These are phyloP conservation scores for Salix purpurea DNA, from an alignment of 345 rosid genomes.

Conservation along the genomic window DNA sequence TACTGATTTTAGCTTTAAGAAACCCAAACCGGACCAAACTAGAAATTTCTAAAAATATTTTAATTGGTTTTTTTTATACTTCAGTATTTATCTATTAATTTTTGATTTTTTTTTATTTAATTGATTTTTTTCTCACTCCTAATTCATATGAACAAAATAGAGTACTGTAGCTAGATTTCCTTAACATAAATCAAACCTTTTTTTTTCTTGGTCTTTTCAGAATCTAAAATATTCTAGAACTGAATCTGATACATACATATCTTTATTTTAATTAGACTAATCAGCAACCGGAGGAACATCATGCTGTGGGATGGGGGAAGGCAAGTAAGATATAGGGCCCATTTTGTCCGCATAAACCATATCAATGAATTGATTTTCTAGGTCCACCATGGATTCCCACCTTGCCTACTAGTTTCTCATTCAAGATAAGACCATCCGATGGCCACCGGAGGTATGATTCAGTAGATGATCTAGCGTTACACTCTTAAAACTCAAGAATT, in stretches of 20 bases:
- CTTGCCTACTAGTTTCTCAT: conserved; percentile 7
- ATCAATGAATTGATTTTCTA: neutral
- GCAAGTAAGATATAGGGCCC: conserved; percentile 14
- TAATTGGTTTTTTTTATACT: too few relatives aligned
- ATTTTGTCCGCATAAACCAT: neutral
- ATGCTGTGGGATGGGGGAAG: neutral
- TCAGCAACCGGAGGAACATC: conserved; percentile 10
- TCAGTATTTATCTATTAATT: too few relatives aligned
- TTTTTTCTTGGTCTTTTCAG: neutral
- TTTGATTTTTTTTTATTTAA: too few relatives aligned
- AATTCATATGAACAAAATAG: too few relatives aligned
- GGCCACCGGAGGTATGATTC: too few relatives aligned
- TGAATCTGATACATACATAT: neutral
- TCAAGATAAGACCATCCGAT: conserved; percentile 3
- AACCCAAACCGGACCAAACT: too few relatives aligned
- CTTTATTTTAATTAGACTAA: neutral
- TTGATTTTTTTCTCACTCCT: too few relatives aligned
- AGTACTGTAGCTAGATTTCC: too few relatives aligned
- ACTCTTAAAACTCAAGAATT: too few relatives aligned
- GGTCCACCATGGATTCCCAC: conserved; percentile 20
- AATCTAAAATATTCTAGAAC: neutral
- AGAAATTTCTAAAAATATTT: too few relatives aligned
- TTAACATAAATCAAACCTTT: neutral
- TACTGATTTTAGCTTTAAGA: too few relatives aligned
- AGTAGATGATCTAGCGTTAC: too few relatives aligned